Conservation (phyloP, 257 asterid genomes). For the Solanum chmielewskii region DNA sequence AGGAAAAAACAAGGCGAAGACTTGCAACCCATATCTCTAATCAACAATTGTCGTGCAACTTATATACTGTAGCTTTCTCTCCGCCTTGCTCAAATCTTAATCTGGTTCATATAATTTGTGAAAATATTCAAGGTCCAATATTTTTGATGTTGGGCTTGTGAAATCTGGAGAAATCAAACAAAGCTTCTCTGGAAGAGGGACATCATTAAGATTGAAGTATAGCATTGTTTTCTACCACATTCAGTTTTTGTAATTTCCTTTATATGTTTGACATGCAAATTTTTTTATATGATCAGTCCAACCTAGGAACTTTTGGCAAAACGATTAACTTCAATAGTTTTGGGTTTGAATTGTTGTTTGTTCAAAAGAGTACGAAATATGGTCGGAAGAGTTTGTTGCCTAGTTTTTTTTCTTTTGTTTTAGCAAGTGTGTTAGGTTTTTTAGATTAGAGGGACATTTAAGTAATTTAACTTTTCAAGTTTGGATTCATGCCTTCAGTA, state of each 20-base stretch:
- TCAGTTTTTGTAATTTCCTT: background rate
- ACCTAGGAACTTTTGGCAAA: background rate
- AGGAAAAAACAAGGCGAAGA: background rate
- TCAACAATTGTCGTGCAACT: background rate
- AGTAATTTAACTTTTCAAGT: background rate
- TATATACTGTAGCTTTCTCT: background rate
- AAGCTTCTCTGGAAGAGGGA: background rate
- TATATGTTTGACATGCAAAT: background rate
- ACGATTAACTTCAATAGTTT: background rate
- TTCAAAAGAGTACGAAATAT: background rate
- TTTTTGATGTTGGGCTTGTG: background rate
- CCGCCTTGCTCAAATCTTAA: background rate
- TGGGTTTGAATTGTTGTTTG: background rate
- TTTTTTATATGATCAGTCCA: background rate
- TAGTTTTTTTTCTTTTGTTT: background rate
- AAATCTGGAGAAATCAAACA: background rate
- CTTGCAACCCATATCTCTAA: background rate
- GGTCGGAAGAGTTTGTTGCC: background rate
- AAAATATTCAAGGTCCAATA: background rate
- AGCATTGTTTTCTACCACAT: background rate
- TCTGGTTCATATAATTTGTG: background rate
- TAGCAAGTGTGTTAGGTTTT: background rate
- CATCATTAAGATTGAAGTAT: background rate
- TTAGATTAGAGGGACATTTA: background rate
- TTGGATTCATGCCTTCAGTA: background rate